Conservation (phyloP, 768 basidiomycete genomes). For the Tylopilus subfusipes region DNA sequence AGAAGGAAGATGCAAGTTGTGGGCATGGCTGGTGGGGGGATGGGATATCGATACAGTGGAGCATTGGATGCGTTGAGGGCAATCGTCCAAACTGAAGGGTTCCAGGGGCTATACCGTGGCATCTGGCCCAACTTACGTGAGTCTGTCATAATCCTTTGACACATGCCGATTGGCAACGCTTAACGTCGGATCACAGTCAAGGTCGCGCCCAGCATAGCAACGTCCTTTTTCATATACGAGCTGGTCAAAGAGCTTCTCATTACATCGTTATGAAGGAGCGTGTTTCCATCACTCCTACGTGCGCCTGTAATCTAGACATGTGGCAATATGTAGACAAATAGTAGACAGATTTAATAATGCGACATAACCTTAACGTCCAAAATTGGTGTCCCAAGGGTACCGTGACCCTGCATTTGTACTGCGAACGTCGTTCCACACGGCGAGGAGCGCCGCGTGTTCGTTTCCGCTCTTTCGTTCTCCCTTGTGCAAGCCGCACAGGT, state of each 20-base stretch:
- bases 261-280: constrained; percentile 15
- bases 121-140: constrained; percentile 86
- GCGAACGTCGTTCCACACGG: constrained; percentile 15
- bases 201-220: constrained; percentile 88
- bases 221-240: constrained; percentile 83
- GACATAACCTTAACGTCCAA: constrained; percentile 13
- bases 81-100: constrained; percentile 71
- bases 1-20: constrained; percentile 95
- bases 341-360: not conserved
- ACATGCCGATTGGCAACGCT: constrained; percentile 2
- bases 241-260: constrained; percentile 52
- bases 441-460: constrained; percentile 15
- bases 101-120: constrained; percentile 76
- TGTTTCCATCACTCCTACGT: not conserved
- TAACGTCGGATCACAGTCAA: constrained; percentile 53
- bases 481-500: constrained; percentile 4
- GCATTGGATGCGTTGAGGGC: constrained; percentile 73
- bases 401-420: constrained; percentile 3
- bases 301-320: not conserved
- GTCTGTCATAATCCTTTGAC: constrained; percentile 25
- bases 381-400: not conserved
- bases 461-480: constrained; percentile 12
- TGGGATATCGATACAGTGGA: constrained; percentile 69
- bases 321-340: no score
- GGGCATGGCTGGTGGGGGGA: constrained; percentile 61